Conservation (phyloP, 179 eudicot species). For the Gypsophila paniculata region DNA sequence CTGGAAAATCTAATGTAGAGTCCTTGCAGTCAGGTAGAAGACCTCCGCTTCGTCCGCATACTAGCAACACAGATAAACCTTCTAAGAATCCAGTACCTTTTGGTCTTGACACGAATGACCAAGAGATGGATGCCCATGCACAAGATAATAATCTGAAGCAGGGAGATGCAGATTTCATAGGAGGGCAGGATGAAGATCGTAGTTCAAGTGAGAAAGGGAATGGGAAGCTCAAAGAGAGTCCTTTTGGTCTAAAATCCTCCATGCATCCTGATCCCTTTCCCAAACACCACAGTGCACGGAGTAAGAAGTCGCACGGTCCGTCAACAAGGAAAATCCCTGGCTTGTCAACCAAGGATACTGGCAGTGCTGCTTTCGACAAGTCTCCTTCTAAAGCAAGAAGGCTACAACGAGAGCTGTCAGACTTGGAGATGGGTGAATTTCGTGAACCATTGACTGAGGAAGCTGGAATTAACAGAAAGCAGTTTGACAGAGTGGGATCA, state of each 20-base stretch:
- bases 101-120: constrained; percentile 33
- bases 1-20: constrained; percentile 41
- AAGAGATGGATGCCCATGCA: constrained; percentile 34
- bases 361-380: constrained; percentile 29
- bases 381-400: constrained; percentile 43
- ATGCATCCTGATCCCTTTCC: constrained; percentile 26
- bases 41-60: constrained; percentile 37
- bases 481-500: constrained; percentile 57
- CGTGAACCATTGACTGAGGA: constrained; percentile 70
- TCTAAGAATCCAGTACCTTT: constrained; percentile 33
- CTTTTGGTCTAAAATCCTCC: constrained; percentile 32
- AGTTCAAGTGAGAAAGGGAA: constrained; percentile 38
- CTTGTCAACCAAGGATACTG: constrained; percentile 34
- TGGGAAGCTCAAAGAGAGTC: constrained; percentile 40
- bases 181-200: constrained; percentile 39
- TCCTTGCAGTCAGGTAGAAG: constrained; percentile 40
- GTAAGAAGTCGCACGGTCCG: constrained; percentile 34
- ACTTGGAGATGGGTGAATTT: constrained; percentile 90
- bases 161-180: constrained; percentile 38
- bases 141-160: constrained; percentile 32
- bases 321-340: constrained; percentile 30
- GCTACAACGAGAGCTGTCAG: constrained; percentile 78
- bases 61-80: constrained; percentile 40
- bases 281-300: constrained; percentile 38
- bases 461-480: constrained; percentile 37